Base-by-base conservation (phyloP, 2,329 filamentous ascomycete genomes). In the Fusarium pseudoanthophilum region DNA sequence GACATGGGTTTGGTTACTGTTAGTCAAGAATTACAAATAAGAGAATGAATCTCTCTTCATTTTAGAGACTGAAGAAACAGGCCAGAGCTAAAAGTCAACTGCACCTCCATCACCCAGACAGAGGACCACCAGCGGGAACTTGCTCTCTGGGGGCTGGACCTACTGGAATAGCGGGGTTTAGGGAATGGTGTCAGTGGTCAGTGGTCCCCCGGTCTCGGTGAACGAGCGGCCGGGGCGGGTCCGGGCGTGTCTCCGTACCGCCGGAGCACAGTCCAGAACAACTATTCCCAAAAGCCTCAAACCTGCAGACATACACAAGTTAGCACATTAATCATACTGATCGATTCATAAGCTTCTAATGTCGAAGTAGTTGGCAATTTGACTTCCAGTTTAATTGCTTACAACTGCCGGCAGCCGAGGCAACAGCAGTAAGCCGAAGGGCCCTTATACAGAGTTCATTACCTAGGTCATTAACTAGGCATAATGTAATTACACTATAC, bases 121-220 rank as follows among this genome's bases (percentile, higher is more conserved):
- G n/a, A n/a, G 36, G 49, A n/a, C 37, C 36, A 24, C 24, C 51
- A 39, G 34, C 30, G 30, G n/a, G 34, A 53, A 57, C 16, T 36
- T 30, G 43, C 40, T 69, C 32, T 20, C 49, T 58, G 42, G 20
- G 43, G 39, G 43, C 67, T 37, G 43, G 48, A 18, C 40, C 36
- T 63, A 21, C 13, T 61, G 39, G 13, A 49, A 67, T 73, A 72
- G 74, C 62, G 74, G 75, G 72, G 24, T 61, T 57, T 43, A 72
- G 45, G 52, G 73, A 64, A 63, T 11, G 63, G 56, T 63, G 52
- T 11, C 43, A 45, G 42, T 45, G 42, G 24, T 26, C 59, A 67
- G 67, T 39, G 26, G 43, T 24, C 32, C 62, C 64, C 60, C 60
- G 69, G 69, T 64, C 71, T 71, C 62, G 61, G 65, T 69, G 66